These are phyloP conservation scores for Schrenkiella parvula DNA, from an alignment of 345 rosid genomes.

Conservation along the genomic window DNA sequence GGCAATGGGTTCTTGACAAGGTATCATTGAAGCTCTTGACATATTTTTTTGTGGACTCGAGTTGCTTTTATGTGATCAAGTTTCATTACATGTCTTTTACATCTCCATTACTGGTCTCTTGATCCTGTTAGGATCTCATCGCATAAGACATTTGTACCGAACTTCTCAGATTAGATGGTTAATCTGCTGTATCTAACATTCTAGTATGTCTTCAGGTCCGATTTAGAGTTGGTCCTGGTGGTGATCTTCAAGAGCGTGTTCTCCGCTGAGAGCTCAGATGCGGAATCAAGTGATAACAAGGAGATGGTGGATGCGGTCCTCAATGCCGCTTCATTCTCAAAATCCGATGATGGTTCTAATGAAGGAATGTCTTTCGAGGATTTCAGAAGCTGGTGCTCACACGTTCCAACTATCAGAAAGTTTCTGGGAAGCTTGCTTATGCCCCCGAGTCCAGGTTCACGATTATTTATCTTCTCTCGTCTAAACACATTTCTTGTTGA, in stretches of 20 bases:
- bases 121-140: background rate
- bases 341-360: slow-evolving; percentile 39
- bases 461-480: background rate
- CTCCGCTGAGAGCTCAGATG: slow-evolving; percentile 34
- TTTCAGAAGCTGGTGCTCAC: slow-evolving; percentile 66
- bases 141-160: background rate
- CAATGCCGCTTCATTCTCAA: slow-evolving; percentile 56
- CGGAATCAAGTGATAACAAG: slow-evolving; percentile 30
- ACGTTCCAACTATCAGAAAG: slow-evolving; percentile 68
- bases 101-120: background rate
- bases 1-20: slow-evolving; percentile 60
- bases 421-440: slow-evolving; percentile 73
- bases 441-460: slow-evolving; percentile 60
- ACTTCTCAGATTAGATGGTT: background rate
- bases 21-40: slow-evolving; percentile 28
- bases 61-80: background rate
- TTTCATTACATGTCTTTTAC: background rate
- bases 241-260: slow-evolving; percentile 51
- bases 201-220: slow-evolving; percentile 54
- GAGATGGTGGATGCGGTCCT: slow-evolving; percentile 50
- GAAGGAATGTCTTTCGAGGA: slow-evolving; percentile 73
- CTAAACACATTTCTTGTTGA: background rate
- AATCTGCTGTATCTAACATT: background rate
- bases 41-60: background rate
- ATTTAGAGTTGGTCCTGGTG: slow-evolving; percentile 49